These are phyloP conservation scores for Cordyceps javanica DNA, from an alignment of 2,329 filamentous ascomycete genomes.

Conservation along the genomic window DNA sequence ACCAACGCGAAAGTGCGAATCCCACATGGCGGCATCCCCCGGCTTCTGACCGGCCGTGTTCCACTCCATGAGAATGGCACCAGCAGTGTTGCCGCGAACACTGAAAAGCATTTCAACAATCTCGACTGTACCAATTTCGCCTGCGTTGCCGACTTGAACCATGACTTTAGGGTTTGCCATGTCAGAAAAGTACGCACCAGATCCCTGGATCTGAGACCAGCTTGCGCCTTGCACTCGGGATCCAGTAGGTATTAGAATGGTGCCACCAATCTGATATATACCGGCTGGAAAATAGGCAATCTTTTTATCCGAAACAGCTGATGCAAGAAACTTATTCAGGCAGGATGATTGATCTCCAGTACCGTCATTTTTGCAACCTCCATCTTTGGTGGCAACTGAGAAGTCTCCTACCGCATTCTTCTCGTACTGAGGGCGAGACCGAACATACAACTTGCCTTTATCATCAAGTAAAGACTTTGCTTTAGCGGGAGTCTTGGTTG, in stretches of 20 bases:
- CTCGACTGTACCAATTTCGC: conserved; percentile 58
- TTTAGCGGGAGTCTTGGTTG: neutral
- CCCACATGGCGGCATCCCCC: conserved; percentile 17
- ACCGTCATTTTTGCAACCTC: conserved; percentile 28
- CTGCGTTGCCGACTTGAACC: conserved; percentile 57
- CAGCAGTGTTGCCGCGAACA: conserved; percentile 59
- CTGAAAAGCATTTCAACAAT: conserved; percentile 63
- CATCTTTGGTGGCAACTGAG: conserved; percentile 22
- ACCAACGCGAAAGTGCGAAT: conserved; percentile 42
- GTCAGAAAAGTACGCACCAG: conserved; percentile 59
- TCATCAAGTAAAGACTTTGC: neutral
- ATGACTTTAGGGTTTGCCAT: conserved; percentile 56
- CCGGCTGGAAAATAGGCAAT: conserved; percentile 22
- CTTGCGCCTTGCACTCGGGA: conserved; percentile 40
- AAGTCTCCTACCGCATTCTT: conserved; percentile 32
- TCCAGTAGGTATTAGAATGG: conserved; percentile 46
- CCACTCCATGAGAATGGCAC: conserved; percentile 67
- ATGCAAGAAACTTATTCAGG: conserved; percentile 20
- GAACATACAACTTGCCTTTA: conserved; percentile 19
- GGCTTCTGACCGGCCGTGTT: conserved; percentile 52
- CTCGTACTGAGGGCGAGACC: conserved; percentile 31
- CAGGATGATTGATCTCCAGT: conserved; percentile 21
- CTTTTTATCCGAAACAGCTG: neutral
- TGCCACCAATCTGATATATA: conserved; percentile 20
- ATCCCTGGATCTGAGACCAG: conserved; percentile 60